phyloP scores from a whole-genome alignment of 140 eudicot genomes.

The Artemisia princeps region DNA sequence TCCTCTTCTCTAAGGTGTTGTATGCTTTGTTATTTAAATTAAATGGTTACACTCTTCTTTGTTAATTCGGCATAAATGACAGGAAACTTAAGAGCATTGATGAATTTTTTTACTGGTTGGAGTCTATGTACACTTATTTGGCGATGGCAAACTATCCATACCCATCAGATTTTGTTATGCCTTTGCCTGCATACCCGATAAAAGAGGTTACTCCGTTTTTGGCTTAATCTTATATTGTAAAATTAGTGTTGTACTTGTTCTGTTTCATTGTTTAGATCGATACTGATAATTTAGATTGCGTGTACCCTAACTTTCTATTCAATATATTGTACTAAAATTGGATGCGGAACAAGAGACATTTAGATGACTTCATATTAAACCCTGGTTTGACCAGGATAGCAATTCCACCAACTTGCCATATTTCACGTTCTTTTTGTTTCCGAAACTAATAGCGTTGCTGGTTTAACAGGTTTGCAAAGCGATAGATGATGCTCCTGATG shows the following conservation, averaged over 20 bases:
- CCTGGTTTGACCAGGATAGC: too few species aligned
- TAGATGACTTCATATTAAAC: too few species aligned
- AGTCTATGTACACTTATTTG: constrained; percentile 71
- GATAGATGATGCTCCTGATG: constrained; percentile 58
- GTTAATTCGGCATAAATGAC: constrained; percentile 17
- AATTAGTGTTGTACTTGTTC: too few species aligned
- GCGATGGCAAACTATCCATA: constrained; percentile 92
- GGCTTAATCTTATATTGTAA: not conserved
- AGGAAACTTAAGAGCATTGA: constrained; percentile 60
- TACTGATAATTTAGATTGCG: not conserved
- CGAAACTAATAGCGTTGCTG: constrained; percentile 3
- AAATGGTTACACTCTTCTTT: not conserved
- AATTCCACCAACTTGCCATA: not conserved
- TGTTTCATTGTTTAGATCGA: too few species aligned
- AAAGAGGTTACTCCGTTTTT: constrained; percentile 55
- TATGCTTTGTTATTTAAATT: not conserved
- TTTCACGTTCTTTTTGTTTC: not conserved
- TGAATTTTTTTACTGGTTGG: constrained; percentile 62
- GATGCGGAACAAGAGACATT: too few species aligned
- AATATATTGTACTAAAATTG: too few species aligned
- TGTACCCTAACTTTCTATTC: not conserved
- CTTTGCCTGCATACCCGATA: constrained; percentile 80
- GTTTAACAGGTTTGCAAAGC: constrained; percentile 54
- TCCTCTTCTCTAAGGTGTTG: not conserved
- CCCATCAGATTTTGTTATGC: constrained; percentile 72